Percentiles rank a stretch among this genome's conserved stretches.
phyloP scores from a whole-genome alignment of 805 yeast genomes.

The Candida ascalaphidarum region DNA sequence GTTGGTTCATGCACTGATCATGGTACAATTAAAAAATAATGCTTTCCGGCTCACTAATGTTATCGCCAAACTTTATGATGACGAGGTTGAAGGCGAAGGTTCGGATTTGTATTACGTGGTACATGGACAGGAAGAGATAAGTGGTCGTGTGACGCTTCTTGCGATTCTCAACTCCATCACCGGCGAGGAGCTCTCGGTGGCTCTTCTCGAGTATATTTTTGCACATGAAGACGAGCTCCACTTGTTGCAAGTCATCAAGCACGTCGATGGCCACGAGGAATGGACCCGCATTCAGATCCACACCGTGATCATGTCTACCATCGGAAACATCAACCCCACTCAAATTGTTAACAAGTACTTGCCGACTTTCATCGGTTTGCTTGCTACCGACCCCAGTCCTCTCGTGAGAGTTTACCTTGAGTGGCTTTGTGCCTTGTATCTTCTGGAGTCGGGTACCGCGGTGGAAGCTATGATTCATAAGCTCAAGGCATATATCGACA shows the following conservation, averaged over 20 bases:
- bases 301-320: constrained; percentile 41
- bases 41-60: constrained; percentile 53
- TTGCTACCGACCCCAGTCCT: constrained; percentile 66
- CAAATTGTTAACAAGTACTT: constrained; percentile 9
- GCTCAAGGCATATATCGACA: too few species aligned
- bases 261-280: constrained; percentile 66
- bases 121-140: constrained; percentile 53
- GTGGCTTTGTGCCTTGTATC: constrained; percentile 53
- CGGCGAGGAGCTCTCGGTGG: constrained; percentile 16
- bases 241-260: constrained; percentile 41
- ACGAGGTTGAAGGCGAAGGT: constrained; percentile 18
- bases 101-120: constrained; percentile 31
- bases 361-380: constrained; percentile 22
- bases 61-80: constrained; percentile 46
- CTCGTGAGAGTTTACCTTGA: constrained; percentile 67
- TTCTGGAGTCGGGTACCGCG: too few species aligned
- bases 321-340: constrained; percentile 21
- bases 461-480: too few species aligned
- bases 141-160: constrained; percentile 42
- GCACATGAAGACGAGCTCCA: constrained; percentile 28
- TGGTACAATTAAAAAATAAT: constrained; percentile 47
- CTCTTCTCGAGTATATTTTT: constrained; percentile 27
- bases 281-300: constrained; percentile 50
- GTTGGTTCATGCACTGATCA: constrained; percentile 35
- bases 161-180: constrained; percentile 33